These are phyloP conservation scores for Coniferiporia weirii DNA, from an alignment of 1,284 basidiomycete species.

Conservation along the genomic window DNA sequence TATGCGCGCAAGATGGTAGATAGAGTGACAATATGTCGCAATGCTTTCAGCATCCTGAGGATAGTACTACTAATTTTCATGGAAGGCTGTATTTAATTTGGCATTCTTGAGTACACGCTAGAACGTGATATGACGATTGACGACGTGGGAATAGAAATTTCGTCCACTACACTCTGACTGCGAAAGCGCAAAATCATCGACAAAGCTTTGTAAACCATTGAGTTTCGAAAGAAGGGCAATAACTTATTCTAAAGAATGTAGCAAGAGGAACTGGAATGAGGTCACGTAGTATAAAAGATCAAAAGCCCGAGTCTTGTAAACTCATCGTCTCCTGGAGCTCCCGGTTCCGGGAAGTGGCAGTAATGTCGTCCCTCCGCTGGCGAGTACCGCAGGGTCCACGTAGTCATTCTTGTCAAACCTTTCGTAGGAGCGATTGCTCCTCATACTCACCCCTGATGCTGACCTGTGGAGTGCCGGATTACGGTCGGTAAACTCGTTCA, in stretches of 20 bases:
- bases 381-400: conserved; percentile 29
- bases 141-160: no score
- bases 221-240: background rate
- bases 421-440: conserved; percentile 26
- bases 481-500: background rate
- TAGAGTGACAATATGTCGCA: no score
- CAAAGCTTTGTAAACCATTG: no score
- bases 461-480: background rate
- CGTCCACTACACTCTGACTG: no score
- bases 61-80: no score
- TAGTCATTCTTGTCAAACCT: conserved; percentile 27
- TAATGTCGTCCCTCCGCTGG: conserved; percentile 23
- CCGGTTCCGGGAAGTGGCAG: background rate
- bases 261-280: background rate
- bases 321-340: background rate
- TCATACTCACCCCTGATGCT: conserved; percentile 28
- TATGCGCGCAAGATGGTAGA: no score
- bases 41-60: no score
- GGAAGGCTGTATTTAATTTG: no score
- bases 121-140: no score
- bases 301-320: background rate
- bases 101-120: no score
- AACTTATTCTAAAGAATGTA: background rate
- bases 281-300: background rate
- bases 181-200: no score